These are phyloP conservation scores for Colletotrichum neosansevieriae DNA, from an alignment of 2,329 filamentous ascomycete species.

Conservation along the genomic window DNA sequence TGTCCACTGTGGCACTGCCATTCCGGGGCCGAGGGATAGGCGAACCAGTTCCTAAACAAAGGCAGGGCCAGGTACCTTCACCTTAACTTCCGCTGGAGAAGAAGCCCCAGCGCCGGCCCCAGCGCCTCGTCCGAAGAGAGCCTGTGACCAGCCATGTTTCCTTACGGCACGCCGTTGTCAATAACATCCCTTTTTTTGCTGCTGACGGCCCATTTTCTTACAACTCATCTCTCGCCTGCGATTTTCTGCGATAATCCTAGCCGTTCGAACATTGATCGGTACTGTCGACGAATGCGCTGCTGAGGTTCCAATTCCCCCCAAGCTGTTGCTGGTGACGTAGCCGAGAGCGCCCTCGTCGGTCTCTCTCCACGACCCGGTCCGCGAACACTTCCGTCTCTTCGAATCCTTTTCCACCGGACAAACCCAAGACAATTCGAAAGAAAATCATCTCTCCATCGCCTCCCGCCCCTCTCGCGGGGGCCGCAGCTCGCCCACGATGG, in stretches of 20 bases:
- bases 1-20: constrained; percentile 30
- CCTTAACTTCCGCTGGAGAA: not conserved
- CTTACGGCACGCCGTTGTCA: constrained; percentile 16
- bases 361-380: not conserved
- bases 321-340: constrained; percentile 30
- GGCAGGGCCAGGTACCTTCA: not conserved
- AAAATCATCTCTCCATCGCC: not conserved
- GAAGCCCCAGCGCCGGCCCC: constrained; percentile 2
- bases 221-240: constrained; percentile 1
- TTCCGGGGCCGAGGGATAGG: constrained; percentile 39
- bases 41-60: constrained; percentile 15
- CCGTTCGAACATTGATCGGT: constrained; percentile 3
- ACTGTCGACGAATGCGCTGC: constrained; percentile 24
- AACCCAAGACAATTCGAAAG: not conserved
- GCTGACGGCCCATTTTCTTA: not conserved
- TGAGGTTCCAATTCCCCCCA: constrained; percentile 1
- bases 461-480: not conserved
- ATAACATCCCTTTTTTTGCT: constrained; percentile 7
- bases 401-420: not conserved
- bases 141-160: constrained; percentile 25
- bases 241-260: not conserved
- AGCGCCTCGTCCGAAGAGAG: constrained; percentile 36
- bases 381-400: not conserved
- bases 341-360: not conserved
- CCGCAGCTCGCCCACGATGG: constrained; percentile 63